Conservation (phyloP, 2,329 filamentous ascomycete species). For the Thermomyces lanuginosus region DNA sequence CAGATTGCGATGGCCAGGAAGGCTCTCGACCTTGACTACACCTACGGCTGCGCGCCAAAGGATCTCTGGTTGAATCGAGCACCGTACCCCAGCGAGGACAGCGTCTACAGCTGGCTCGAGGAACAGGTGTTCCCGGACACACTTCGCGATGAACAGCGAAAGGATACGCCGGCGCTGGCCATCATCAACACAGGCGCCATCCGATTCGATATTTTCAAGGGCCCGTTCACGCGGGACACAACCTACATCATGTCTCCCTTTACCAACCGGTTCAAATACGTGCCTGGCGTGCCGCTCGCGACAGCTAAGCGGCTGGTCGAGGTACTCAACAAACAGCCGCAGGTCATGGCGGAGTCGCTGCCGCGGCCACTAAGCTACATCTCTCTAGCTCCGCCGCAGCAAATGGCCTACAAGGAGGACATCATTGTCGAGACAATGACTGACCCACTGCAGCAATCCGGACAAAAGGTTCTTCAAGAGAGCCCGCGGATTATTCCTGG, state of each 20-base stretch:
- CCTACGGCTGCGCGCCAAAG: constrained; percentile 67
- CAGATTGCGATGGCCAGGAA: constrained; percentile 55
- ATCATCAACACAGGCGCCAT: constrained; percentile 82
- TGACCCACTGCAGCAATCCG: too few species aligned
- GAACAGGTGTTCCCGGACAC: constrained; percentile 55
- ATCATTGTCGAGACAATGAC: constrained; percentile 14
- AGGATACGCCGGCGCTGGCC: constrained; percentile 46
- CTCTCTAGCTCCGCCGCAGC: constrained; percentile 31
- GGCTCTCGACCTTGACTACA: constrained; percentile 53
- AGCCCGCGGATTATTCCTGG: constrained; percentile 44
- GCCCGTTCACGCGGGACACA: constrained; percentile 73
- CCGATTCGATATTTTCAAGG: constrained; percentile 90
- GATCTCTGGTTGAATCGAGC: constrained; percentile 69
- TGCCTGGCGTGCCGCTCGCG: constrained; percentile 66
- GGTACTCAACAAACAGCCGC: constrained; percentile 41
- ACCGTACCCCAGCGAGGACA: constrained; percentile 55
- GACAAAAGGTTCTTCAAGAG: too few species aligned
- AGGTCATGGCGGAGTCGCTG: constrained; percentile 24
- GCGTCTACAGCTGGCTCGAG: constrained; percentile 69
- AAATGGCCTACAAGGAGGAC: constrained; percentile 20
- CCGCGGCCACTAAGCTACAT: constrained; percentile 9
- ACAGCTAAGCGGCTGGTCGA: constrained; percentile 53
- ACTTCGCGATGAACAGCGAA: constrained; percentile 41
- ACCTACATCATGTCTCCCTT: constrained; percentile 83
- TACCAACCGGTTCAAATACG: constrained; percentile 56